phyloP scores from a whole-genome alignment of 164 flowering plant genomes.

The Macadamia integrifolia region DNA sequence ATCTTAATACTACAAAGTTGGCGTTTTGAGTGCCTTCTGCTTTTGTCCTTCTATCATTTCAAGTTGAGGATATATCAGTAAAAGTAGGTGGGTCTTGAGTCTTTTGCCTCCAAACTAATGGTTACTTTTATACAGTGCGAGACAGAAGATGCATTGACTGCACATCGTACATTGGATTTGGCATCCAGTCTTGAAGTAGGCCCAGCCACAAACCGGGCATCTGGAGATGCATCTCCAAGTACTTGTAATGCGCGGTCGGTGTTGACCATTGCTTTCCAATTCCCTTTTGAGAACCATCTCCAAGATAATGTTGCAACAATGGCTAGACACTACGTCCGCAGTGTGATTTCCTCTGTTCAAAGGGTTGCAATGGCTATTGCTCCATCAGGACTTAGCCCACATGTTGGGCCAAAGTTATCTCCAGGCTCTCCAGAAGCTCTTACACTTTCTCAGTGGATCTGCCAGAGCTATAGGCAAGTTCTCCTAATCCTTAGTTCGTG shows the following conservation, averaged over 20 bases:
- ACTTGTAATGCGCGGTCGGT: constrained; percentile 48
- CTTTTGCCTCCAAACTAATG: constrained; percentile 6
- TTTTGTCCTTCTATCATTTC: not conserved
- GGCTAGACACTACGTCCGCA: constrained; percentile 91
- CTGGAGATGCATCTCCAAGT: constrained; percentile 33
- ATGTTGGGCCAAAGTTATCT: constrained; percentile 49
- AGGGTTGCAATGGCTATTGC: constrained; percentile 86
- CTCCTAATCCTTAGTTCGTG: not conserved
- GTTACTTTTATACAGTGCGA: constrained; percentile 26
- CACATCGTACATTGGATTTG: constrained; percentile 71
- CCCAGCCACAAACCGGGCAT: constrained; percentile 35
- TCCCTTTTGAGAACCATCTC: constrained; percentile 74
- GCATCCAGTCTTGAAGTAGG: constrained; percentile 93
- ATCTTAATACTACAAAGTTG: too few relatives aligned
- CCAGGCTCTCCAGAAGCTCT: constrained; percentile 84
- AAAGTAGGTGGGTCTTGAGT: not conserved
- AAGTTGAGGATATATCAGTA: not conserved
- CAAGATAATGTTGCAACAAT: constrained; percentile 74
- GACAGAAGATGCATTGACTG: constrained; percentile 37
- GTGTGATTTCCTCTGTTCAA: constrained; percentile 86
- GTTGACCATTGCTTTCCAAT: constrained; percentile 92
- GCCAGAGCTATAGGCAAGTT: constrained; percentile 83
- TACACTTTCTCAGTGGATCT: constrained; percentile 88
- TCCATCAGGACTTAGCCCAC: constrained; percentile 61
- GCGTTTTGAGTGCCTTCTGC: not conserved